Evolutionary conservation across 2,329 filamentous ascomycete genomes (phyloP).

Genomic region (Neodidymelliopsis sp.): DNA sequence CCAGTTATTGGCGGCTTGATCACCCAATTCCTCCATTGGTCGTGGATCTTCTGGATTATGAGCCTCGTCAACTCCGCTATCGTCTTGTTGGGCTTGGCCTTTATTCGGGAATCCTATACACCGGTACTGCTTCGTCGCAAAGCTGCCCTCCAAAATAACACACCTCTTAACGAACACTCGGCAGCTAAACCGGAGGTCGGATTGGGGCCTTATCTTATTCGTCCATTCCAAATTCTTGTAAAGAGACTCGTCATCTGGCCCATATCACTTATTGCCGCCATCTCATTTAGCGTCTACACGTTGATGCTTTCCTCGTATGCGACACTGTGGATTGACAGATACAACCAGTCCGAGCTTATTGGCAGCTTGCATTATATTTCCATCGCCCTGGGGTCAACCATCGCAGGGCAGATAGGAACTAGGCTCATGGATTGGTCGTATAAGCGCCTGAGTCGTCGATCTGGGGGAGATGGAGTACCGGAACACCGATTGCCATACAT

Average conservation of each 20-base stretch:
- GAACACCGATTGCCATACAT: too few species aligned
- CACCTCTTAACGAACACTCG: background rate
- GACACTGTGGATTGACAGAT: conserved; percentile 31
- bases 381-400: conserved; percentile 65
- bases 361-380: conserved; percentile 55
- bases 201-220: conserved; percentile 44
- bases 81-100: conserved; percentile 37
- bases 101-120: conserved; percentile 55
- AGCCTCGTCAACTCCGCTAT: conserved; percentile 26
- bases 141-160: conserved; percentile 54
- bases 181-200: conserved; percentile 58
- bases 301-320: conserved; percentile 34
- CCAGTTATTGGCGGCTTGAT: conserved; percentile 35
- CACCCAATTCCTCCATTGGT: conserved; percentile 26
- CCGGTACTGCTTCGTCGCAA: conserved; percentile 54
- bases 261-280: conserved; percentile 50
- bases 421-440: conserved; percentile 58
- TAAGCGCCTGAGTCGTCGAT: conserved; percentile 45
- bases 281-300: conserved; percentile 50
- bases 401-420: conserved; percentile 47
- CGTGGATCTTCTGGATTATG: conserved; percentile 37
- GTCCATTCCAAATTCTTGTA: conserved; percentile 63
- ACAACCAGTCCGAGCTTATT: conserved; percentile 17
- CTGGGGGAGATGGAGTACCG: too few species aligned
- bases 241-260: conserved; percentile 60